A percentile compares a stretch with the other conserved stretches of the same genome.
These are phyloP conservation scores for Magnusiomyces suaveolens DNA, from an alignment of 1,139 yeast species.

Conservation along the genomic window DNA sequence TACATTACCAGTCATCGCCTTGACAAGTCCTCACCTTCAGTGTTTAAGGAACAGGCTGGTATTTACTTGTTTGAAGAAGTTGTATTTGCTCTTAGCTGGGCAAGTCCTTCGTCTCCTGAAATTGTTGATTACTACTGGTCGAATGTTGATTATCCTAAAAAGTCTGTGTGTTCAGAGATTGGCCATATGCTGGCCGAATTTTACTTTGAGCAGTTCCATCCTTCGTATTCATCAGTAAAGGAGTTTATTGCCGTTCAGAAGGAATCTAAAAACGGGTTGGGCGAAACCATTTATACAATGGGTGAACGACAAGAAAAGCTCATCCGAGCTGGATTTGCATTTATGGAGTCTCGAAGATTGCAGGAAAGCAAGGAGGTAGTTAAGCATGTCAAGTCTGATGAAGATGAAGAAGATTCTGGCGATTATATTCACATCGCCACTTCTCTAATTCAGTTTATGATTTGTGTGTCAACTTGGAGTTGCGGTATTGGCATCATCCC, in stretches of 20 bases:
- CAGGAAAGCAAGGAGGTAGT: background rate
- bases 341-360: background rate
- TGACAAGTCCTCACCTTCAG: conserved; percentile 42
- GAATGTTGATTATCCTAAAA: conserved; percentile 56
- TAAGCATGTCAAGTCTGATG: background rate
- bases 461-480: conserved; percentile 11
- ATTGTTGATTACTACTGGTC: conserved; percentile 41
- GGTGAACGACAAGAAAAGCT: background rate
- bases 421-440: background rate
- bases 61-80: conserved; percentile 49
- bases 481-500: conserved; percentile 26
- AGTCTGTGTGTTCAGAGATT: conserved; percentile 61
- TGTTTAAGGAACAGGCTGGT: conserved; percentile 58
- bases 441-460: background rate
- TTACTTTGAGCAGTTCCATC: conserved; percentile 45
- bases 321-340: conserved; percentile 1
- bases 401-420: background rate
- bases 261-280: conserved; percentile 30
- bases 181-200: conserved; percentile 56
- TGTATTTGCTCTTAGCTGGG: conserved; percentile 50
- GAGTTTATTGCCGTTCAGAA: conserved; percentile 36
- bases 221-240: conserved; percentile 39
- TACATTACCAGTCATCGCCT: conserved; percentile 43
- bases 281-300: conserved; percentile 16
- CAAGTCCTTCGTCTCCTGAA: conserved; percentile 43